Evolutionary conservation across 306 rosid species (phyloP).

Genomic region (Oxytropis ochrocephala): DNA sequence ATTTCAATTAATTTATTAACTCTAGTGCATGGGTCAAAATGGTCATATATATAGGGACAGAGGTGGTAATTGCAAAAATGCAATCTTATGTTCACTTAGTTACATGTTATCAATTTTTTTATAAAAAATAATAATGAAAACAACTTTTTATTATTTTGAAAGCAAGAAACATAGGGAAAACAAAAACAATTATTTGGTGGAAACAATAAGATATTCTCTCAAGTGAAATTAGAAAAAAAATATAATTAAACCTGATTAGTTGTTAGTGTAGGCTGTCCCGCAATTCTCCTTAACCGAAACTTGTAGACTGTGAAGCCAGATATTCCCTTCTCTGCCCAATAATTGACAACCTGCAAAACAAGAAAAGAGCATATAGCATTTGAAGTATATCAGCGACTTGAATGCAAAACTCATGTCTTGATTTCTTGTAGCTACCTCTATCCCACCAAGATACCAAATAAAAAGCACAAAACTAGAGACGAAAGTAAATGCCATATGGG

Average conservation of each 20-base stretch:
- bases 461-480: not conserved
- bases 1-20: too few species aligned
- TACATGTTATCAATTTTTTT: too few species aligned
- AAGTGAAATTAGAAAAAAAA: not conserved
- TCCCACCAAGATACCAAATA: not conserved
- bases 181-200: too few species aligned
- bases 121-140: too few species aligned
- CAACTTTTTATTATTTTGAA: too few species aligned
- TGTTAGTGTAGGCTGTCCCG: conserved; percentile 75
- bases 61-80: too few species aligned
- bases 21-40: too few species aligned
- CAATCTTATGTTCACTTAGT: too few species aligned
- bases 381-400: not conserved
- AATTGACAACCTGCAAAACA: conserved; percentile 59
- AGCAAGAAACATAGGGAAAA: too few species aligned
- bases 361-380: not conserved
- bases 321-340: conserved; percentile 92
- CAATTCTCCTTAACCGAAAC: conserved; percentile 77
- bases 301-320: conserved; percentile 89
- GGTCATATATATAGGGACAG: too few species aligned
- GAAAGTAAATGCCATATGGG: not conserved
- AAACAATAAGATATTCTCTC: not conserved
- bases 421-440: not conserved
- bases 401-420: not conserved
- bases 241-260: conserved; percentile 69